Base-by-base conservation (phyloP, 1,284 basidiomycete genomes). In the Cronartium quercuum region DNA sequence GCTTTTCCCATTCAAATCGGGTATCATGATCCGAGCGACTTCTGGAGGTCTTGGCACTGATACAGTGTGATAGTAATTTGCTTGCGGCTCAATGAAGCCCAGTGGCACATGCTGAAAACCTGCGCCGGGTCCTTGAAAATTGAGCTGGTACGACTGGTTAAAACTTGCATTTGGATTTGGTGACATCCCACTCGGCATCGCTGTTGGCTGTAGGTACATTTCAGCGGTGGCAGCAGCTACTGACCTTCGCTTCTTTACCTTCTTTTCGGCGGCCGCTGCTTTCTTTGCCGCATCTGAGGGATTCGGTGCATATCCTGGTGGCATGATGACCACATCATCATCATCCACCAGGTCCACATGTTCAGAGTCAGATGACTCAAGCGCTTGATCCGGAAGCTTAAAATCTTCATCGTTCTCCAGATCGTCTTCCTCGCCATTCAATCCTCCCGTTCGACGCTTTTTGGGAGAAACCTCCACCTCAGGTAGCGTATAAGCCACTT, bases 391-490 rank as follows among this genome's bases (percentile, higher is more conserved):
- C 24, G 41, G 13, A 34, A 60, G 66, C n/a, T 51, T 24, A 35
- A 61, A 61, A 37, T 62, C 64, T 6, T 62, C 73, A 68, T 67
- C 66, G 5, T 41, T 66, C 63, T 67, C 51, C 51, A 47, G 10
- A 37, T 66, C 58, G 6, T 62, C 55, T 21, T 37, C 15, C n/a
- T 58, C 18, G 55, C 24, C 38, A 51, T 74, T 75, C 6, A 35
- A 61, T 6, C 24, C 24, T 29, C 24, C 35, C 29, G 35, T 61
- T 37, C 37, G 18, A 35, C 24, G 58, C 73, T 75, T 75, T 10
- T 55, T 57, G 40, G 73, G 66, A 21, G 58, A 63, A 51, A 37
- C 35, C 38, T 75, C 66, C 5, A 7, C 10, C 10, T 62, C 24
- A 13, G 58, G 18, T n/a, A 67, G 62, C 29, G 42, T 51, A 34